These are phyloP conservation scores for Phytophthora sp. DNA, from an alignment of 352 stramenopile species.

Conservation along the genomic window DNA sequence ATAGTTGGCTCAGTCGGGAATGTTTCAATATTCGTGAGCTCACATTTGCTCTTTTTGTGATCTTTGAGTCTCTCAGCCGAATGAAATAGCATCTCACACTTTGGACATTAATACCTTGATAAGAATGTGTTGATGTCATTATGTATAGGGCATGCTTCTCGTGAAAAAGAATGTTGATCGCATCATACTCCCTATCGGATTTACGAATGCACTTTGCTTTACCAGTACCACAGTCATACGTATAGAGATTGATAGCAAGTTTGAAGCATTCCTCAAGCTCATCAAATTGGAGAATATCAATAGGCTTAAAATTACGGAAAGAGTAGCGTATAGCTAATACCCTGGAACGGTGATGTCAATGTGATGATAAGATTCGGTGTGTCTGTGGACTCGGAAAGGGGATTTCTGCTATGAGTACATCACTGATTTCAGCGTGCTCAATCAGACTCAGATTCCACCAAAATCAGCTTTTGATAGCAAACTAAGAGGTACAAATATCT, in stretches of 20 bases:
- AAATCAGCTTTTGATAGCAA: constrained; percentile 28
- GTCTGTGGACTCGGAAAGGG: too few relatives aligned
- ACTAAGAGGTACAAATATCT: constrained; percentile 13
- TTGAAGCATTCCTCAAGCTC: neutral
- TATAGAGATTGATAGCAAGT: constrained; percentile 9
- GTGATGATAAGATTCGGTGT: constrained; percentile 36
- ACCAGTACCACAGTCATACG: constrained; percentile 1
- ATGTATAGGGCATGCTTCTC: neutral
- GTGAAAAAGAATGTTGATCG: neutral
- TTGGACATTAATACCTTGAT: neutral
- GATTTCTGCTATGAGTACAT: constrained; percentile 40
- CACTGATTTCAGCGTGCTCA: constrained; percentile 28
- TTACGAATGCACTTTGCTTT: neutral
- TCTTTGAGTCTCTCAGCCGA: constrained; percentile 6
- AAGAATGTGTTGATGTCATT: constrained; percentile 4
- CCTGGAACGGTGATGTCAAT: constrained; percentile 26
- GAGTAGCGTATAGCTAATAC: neutral
- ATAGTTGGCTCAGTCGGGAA: constrained; percentile 9
- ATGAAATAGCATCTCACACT: constrained; percentile 8
- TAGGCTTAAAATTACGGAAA: neutral
- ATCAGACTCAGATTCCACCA: constrained; percentile 25
- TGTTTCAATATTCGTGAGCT: neutral
- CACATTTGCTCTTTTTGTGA: constrained; percentile 8
- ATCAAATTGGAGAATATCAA: constrained; percentile 9
- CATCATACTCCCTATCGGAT: neutral